These are phyloP conservation scores for Lentinus brumalis DNA, from an alignment of 768 basidiomycete species.

Conservation along the genomic window DNA sequence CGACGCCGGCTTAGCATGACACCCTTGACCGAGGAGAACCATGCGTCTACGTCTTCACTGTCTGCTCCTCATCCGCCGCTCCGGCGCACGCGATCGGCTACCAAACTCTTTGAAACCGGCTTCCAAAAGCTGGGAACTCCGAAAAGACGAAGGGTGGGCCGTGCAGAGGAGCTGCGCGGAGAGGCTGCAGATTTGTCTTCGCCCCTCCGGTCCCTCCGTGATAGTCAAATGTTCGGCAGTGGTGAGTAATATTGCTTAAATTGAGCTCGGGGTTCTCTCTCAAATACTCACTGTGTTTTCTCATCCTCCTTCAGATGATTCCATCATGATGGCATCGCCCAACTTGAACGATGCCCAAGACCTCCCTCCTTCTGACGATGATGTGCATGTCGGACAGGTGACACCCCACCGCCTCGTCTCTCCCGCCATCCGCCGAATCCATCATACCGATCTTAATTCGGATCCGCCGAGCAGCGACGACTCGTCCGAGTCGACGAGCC, in stretches of 20 bases:
- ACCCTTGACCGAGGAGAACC: conserved; percentile 2
- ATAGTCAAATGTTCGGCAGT: conserved; percentile 32
- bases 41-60: neutral
- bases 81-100: conserved; percentile 21
- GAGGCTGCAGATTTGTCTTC: conserved; percentile 17
- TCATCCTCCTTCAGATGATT: conserved; percentile 43
- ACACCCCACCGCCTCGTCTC: conserved; percentile 72
- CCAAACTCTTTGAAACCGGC: conserved; percentile 11
- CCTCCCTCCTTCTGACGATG: conserved; percentile 62
- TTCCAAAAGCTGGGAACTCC: conserved; percentile 17
- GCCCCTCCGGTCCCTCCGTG: conserved; percentile 26
- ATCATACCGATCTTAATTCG: conserved; percentile 22
- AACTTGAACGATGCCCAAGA: conserved; percentile 19
- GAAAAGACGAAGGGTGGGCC: conserved; percentile 18
- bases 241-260: conserved; percentile 29
- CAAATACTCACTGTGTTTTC: neutral
- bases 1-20: conserved; percentile 3
- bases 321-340: conserved; percentile 40
- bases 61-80: neutral
- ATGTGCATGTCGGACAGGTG: conserved; percentile 62
- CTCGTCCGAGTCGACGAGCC: conserved; percentile 46
- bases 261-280: neutral
- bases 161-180: conserved; percentile 9
- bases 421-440: conserved; percentile 49
- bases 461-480: conserved; percentile 47